These are phyloP conservation scores for Arabidopsis thaliana DNA, from an alignment of 345 rosid species.

Conservation along the genomic window TAIR10.1 NC_003070.9:25148001-25148500, in stretches of 20 bases:
- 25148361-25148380: slow-evolving; percentile 4
- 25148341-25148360: slow-evolving; percentile 67
- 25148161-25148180: neutral
- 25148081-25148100: slow-evolving; percentile 55
- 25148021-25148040: slow-evolving; percentile 65
- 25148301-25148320: slow-evolving; percentile 45
- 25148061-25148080: slow-evolving; percentile 57
- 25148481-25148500: slow-evolving; percentile 86
- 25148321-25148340: slow-evolving; percentile 57
- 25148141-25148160: slow-evolving; percentile 13
- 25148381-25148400: neutral
- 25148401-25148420: slow-evolving; percentile 2
- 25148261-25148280: slow-evolving; percentile 54
- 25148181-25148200: slow-evolving; percentile 15
- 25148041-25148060: slow-evolving; percentile 55
- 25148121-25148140: slow-evolving; percentile 60
- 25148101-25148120: slow-evolving; percentile 50
- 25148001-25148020: slow-evolving; percentile 32
- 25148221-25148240: slow-evolving; percentile 55
- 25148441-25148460: slow-evolving; percentile 80
- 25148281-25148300: slow-evolving; percentile 50
- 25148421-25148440: slow-evolving; percentile 3
- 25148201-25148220: slow-evolving; percentile 12
- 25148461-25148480: slow-evolving; percentile 91
- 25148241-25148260: slow-evolving; percentile 59